Conservation (phyloP, 164 flowering plant species). For the Hamamelis virginiana region DNA sequence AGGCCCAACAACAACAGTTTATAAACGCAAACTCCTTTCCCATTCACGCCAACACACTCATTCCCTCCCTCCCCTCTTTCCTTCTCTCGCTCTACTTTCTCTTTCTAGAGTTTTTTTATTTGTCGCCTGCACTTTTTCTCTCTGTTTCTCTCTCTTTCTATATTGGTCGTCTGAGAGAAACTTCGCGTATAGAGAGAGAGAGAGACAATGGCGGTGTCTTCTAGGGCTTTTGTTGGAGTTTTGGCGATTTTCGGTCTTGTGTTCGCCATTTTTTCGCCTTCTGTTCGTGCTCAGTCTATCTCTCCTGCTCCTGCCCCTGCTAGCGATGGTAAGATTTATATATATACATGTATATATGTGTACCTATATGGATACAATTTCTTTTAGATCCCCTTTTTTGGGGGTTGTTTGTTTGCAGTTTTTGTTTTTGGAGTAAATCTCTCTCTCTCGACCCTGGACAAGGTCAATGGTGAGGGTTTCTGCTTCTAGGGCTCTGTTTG, state of each 20-base stretch:
- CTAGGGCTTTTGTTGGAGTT: conserved; percentile 20
- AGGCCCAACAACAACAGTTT: too few species aligned
- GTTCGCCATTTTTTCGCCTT: conserved; percentile 26
- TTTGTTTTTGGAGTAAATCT: neutral
- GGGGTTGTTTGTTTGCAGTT: neutral
- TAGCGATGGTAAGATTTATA: conserved; percentile 39
- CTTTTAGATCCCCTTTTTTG: neutral
- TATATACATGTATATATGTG: neutral
- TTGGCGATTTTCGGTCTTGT: conserved; percentile 21
- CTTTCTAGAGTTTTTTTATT: too few species aligned
- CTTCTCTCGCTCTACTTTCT: neutral
- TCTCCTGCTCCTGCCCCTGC: conserved; percentile 54
- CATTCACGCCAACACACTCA: too few species aligned
- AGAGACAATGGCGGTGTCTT: conserved; percentile 24
- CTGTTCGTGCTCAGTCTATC: conserved; percentile 23
- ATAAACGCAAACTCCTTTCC: too few species aligned
- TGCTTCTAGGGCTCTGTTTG: neutral
- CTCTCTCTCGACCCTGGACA: too few species aligned
- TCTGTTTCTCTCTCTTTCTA: conserved; percentile 8
- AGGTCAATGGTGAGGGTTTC: neutral
- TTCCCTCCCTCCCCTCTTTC: too few species aligned
- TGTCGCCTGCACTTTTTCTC: neutral
- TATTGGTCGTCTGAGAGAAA: neutral
- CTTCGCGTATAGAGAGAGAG: too few species aligned
- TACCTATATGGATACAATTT: neutral